phyloP scores from a whole-genome alignment of 2,329 filamentous ascomycete genomes.

The Fusarium coffeatum region DNA sequence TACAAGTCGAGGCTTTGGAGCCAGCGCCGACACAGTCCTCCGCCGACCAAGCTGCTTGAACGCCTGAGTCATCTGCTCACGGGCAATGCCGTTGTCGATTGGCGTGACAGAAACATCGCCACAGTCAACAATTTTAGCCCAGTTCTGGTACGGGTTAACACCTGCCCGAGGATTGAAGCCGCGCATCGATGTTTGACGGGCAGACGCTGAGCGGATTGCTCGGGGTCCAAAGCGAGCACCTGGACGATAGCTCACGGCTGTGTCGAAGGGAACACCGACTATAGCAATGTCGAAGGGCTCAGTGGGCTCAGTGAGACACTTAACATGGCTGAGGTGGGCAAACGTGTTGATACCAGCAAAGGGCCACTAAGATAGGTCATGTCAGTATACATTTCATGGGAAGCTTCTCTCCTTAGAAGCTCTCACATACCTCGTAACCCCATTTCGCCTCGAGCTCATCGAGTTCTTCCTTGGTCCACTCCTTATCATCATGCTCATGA shows the following conservation, averaged over 20 bases:
- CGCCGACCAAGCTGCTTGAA: conserved; percentile 73
- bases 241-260: conserved; percentile 73
- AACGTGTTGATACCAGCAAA: conserved; percentile 82
- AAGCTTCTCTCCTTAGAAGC: background rate
- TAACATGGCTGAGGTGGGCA: conserved; percentile 75
- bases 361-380: conserved; percentile 47
- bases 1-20: conserved; percentile 66
- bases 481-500: conserved; percentile 53
- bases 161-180: conserved; percentile 83
- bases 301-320: conserved; percentile 74
- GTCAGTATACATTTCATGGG: conserved; percentile 12
- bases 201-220: conserved; percentile 85
- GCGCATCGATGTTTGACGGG: conserved; percentile 81
- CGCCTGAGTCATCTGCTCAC: conserved; percentile 85
- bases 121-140: conserved; percentile 87
- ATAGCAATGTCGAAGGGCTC: conserved; percentile 77
- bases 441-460: conserved; percentile 68
- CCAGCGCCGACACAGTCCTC: conserved; percentile 51
- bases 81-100: conserved; percentile 84
- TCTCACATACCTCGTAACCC: conserved; percentile 63
- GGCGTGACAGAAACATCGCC: conserved; percentile 90
- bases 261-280: conserved; percentile 80
- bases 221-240: conserved; percentile 84
- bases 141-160: conserved; percentile 86
- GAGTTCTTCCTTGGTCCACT: conserved; percentile 63